Evolutionary conservation across 106 monocot genomes (phyloP).

Genomic region (Dioscorea alata): DNA sequence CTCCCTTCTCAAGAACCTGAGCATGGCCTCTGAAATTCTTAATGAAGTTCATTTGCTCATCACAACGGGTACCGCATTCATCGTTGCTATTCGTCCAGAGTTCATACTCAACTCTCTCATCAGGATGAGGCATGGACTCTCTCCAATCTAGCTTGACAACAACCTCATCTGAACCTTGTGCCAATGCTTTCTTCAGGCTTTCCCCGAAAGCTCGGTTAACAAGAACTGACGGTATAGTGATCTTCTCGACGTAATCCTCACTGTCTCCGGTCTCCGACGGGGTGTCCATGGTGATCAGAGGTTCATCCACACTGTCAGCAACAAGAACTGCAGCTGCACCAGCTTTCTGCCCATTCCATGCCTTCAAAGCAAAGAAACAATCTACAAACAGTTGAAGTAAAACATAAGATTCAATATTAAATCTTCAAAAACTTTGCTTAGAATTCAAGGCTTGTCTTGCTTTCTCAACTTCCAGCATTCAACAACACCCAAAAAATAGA

Average conservation of each 20-base stretch:
- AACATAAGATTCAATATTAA: not conserved
- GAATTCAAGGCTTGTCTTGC: not conserved
- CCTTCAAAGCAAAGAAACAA: slow-evolving; percentile 64
- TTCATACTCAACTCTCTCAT: slow-evolving; percentile 67
- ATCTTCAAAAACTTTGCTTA: not conserved
- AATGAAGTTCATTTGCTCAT: slow-evolving; percentile 65
- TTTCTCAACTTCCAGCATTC: too few relatives aligned
- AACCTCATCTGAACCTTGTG: slow-evolving; percentile 31
- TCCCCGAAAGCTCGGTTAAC: slow-evolving; percentile 45
- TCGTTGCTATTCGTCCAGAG: slow-evolving; percentile 80
- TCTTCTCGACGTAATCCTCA: slow-evolving; percentile 37
- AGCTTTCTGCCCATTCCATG: slow-evolving; percentile 70
- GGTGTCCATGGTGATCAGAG: slow-evolving; percentile 67
- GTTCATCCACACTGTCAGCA: slow-evolving; percentile 51
- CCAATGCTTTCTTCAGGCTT: slow-evolving; percentile 36
- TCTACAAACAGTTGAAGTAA: slow-evolving; percentile 16
- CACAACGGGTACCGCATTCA: slow-evolving; percentile 54
- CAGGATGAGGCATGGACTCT: slow-evolving; percentile 73
- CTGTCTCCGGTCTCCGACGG: slow-evolving; percentile 38
- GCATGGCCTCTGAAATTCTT: slow-evolving; percentile 80
- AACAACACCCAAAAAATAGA: too few relatives aligned
- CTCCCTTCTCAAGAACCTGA: slow-evolving; percentile 71
- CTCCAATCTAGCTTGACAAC: slow-evolving; percentile 62
- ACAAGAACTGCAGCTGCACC: slow-evolving; percentile 63
- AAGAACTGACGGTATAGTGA: slow-evolving; percentile 55